Percentiles rank a stretch among this genome's conserved stretches.
These are phyloP conservation scores for Isatis tinctoria DNA, from an alignment of 345 rosid species.

Conservation along the genomic window DNA sequence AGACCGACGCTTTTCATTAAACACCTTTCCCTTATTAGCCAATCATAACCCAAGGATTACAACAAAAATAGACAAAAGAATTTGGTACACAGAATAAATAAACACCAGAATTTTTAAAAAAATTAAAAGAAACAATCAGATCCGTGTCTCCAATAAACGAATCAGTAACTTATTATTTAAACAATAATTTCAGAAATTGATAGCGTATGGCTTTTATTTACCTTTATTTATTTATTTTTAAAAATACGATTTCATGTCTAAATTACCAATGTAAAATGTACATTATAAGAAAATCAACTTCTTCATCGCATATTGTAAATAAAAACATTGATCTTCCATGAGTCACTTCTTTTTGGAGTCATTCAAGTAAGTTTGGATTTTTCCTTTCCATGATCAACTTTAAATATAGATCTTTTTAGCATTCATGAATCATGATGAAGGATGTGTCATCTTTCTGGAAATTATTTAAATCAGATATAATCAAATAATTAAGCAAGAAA, in stretches of 20 bases:
- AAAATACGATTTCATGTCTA: neutral
- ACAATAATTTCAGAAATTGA: too few relatives aligned
- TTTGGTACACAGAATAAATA: neutral
- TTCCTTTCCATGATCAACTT: neutral
- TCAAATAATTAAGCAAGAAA: neutral
- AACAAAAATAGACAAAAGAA: neutral
- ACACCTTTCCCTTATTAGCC: neutral
- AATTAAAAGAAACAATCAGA: neutral
- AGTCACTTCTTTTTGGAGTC: neutral
- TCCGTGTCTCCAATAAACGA: neutral
- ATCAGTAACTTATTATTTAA: too few relatives aligned
- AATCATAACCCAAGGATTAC: neutral
- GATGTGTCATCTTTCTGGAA: neutral
- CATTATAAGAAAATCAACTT: too few relatives aligned
- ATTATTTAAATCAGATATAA: neutral
- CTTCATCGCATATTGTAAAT: neutral
- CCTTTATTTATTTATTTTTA: too few relatives aligned
- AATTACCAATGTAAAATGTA: neutral
- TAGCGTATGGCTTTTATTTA: too few relatives aligned
- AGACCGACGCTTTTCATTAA: conserved; percentile 26
- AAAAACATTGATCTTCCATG: neutral
- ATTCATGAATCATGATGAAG: neutral
- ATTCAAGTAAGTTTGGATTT: neutral
- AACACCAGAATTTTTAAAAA: neutral
- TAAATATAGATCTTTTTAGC: neutral